Conservation (phyloP, 2,329 filamentous ascomycete genomes). For the Tolypocladium ophioglossoides region DNA sequence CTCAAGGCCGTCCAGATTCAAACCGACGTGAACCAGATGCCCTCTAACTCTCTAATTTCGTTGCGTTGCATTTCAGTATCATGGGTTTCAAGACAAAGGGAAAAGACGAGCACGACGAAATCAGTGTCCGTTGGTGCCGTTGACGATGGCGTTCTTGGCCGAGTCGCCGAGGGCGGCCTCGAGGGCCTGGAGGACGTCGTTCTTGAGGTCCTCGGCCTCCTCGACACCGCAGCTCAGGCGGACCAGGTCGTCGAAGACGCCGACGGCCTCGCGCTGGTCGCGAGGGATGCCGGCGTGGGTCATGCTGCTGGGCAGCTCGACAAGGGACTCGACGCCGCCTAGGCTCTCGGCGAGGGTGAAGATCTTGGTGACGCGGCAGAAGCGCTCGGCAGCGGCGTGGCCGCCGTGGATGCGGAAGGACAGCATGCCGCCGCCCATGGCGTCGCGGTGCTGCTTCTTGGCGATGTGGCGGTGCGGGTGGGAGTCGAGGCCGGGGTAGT, state of each 20-base stretch:
- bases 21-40: background rate
- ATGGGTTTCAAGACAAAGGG: background rate
- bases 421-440: conserved; percentile 94
- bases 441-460: conserved; percentile 82
- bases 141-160: conserved; percentile 14
- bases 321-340: conserved; percentile 83
- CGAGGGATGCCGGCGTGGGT: conserved; percentile 92
- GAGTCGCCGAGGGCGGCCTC: conserved; percentile 52
- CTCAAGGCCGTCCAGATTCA: background rate
- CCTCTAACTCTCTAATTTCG: conserved; percentile 3
- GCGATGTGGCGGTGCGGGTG: conserved; percentile 83
- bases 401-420: conserved; percentile 91
- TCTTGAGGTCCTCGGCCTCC: conserved; percentile 73
- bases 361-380: conserved; percentile 81
- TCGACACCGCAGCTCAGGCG: conserved; percentile 91
- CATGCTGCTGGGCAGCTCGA: conserved; percentile 92
- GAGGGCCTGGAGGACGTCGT: conserved; percentile 73
- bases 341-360: conserved; percentile 91
- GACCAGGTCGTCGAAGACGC: conserved; percentile 90
- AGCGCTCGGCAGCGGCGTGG: conserved; percentile 73
- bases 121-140: conserved; percentile 18
- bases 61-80: background rate
- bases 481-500: conserved; percentile 85
- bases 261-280: conserved; percentile 82
- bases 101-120: background rate